Evolutionary conservation across 495 filamentous ascomycete genomes (phyloP).

Genomic region (Penicillium egyptiacum): DNA sequence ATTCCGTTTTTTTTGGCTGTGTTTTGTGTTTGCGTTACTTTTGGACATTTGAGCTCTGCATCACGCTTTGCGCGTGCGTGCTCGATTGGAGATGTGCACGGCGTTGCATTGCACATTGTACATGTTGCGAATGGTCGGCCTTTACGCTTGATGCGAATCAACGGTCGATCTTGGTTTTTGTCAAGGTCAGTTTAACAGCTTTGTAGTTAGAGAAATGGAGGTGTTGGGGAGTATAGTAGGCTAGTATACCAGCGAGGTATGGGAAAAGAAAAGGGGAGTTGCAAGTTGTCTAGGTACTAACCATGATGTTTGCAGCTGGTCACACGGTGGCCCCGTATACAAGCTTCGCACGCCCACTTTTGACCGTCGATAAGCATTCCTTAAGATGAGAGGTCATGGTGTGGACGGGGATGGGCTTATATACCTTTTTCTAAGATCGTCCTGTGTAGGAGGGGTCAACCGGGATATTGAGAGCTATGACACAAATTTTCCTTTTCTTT

Average conservation of each 20-base stretch:
- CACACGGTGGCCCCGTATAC: constrained; percentile 87
- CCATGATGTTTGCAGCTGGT: constrained; percentile 54
- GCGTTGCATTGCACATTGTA: constrained; percentile 84
- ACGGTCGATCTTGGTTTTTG: constrained; percentile 68
- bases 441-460: constrained; percentile 7
- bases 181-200: background rate
- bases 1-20: constrained; percentile 23
- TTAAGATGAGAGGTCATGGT: constrained; percentile 26
- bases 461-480: constrained; percentile 18
- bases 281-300: constrained; percentile 16
- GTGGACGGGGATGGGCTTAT: constrained; percentile 16
- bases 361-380: constrained; percentile 83
- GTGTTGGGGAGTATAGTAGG: no score
- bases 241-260: constrained; percentile 1
- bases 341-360: constrained; percentile 90
- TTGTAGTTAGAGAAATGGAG: no score
- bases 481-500: background rate
- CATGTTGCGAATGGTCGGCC: constrained; percentile 97
- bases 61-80: constrained; percentile 95
- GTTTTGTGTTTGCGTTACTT: constrained; percentile 38
- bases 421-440: constrained; percentile 9
- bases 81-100: constrained; percentile 85
- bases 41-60: constrained; percentile 65
- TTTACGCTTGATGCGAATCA: constrained; percentile 95
- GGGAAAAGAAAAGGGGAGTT: constrained; percentile 13